Conservation (phyloP, 441 rosid species). For the Adansonia madagascariensis region DNA sequence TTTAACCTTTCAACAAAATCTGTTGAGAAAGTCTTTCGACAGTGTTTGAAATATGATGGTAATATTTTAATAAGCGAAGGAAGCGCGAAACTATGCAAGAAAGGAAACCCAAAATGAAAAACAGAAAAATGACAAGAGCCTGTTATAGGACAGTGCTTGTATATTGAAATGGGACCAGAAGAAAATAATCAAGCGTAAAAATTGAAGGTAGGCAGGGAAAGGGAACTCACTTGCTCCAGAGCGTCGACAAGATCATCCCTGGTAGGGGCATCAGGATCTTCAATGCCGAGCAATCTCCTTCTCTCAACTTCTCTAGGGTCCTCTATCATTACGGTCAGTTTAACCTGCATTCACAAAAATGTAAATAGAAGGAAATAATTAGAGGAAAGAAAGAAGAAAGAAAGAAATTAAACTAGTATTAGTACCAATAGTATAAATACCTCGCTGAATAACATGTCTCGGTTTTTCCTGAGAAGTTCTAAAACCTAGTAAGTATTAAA, state of each 20-base stretch:
- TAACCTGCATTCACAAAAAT: constrained; percentile 48
- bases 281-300: constrained; percentile 80
- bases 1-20: background rate
- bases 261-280: constrained; percentile 71
- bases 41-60: constrained; percentile 16
- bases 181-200: background rate
- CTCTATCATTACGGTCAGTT: constrained; percentile 79
- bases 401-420: background rate
- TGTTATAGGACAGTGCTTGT: background rate
- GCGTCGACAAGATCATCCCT: constrained; percentile 87
- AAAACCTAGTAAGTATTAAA: constrained; percentile 47
- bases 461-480: constrained; percentile 77
- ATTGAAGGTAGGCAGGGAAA: background rate
- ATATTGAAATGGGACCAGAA: background rate
- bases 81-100: background rate
- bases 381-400: background rate
- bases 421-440: constrained; percentile 36
- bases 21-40: background rate
- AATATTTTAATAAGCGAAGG: background rate
- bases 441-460: constrained; percentile 91
- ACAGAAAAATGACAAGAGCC: background rate
- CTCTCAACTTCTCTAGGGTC: constrained; percentile 90
- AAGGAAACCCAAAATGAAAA: background rate
- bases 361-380: background rate
- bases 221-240: constrained; percentile 57